Evolutionary conservation across 192 early-diverging fungal genomes (phyloP).

Genomic region (Radiomyces spectabilis): DNA sequence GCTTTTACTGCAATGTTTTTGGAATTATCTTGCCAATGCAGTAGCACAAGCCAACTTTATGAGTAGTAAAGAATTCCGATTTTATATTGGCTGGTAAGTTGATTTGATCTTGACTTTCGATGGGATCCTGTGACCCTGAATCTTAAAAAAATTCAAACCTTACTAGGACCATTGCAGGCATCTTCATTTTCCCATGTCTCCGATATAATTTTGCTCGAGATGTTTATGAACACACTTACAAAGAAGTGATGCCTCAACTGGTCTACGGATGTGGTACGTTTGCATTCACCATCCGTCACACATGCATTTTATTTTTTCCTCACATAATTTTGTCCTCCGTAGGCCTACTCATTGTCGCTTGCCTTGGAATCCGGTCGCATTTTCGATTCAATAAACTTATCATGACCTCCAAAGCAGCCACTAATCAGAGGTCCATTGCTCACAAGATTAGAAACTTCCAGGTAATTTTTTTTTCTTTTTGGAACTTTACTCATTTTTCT

Average conservation of each 20-base stretch:
- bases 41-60: constrained; percentile 35
- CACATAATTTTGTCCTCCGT: neutral
- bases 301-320: neutral
- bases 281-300: neutral
- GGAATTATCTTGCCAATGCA: constrained; percentile 36
- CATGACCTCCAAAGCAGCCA: constrained; percentile 1
- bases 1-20: constrained; percentile 39
- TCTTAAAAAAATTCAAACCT: neutral
- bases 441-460: constrained; percentile 20
- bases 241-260: constrained; percentile 27
- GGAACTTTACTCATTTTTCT: too few species aligned
- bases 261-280: constrained; percentile 19
- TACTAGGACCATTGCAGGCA: constrained; percentile 16
- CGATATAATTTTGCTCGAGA: constrained; percentile 26
- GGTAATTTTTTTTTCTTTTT: neutral
- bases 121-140: neutral
- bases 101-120: neutral
- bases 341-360: constrained; percentile 19
- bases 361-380: constrained; percentile 23
- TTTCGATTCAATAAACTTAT: constrained; percentile 24
- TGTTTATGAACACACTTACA: constrained; percentile 13
- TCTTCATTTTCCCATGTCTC: constrained; percentile 28
- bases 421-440: constrained; percentile 9
- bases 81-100: constrained; percentile 28
- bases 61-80: constrained; percentile 39